Evolutionary conservation across 2,329 filamentous ascomycete species (phyloP), one percentile per base, ranked within the genome.

Genomic region (Ophiostoma pallidulum): DNA sequence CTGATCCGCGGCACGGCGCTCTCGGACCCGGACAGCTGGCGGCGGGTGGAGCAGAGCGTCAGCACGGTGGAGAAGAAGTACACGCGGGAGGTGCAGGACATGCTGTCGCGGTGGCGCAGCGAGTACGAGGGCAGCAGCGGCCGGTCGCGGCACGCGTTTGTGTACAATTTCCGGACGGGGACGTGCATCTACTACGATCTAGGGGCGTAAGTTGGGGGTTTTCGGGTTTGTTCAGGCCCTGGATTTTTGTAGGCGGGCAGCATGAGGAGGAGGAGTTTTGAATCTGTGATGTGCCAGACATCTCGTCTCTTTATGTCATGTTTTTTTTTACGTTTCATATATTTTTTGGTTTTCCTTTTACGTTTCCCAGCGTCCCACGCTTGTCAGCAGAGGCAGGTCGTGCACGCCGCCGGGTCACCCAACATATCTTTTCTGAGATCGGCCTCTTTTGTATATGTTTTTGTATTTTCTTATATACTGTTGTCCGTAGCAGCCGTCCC

Each of bases 81-180:
- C 59, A 69, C 94, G 38, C 75, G 80, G 24, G 86, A 96, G 60
- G 75, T 96, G 36, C 85, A 92, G 59, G 84, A 88, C 51, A 71
- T 91, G 63, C 70, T 96, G 45, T 68, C 60, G 66, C 75, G 58
- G 65, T 92, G 70, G 78, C 78, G 61, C 64, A 70, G 55, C 66
- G 74, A 62, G 71, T 81, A 70, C 66, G 74, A 69, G 68, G 66
- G 55, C 51, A 69, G 72, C 37, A 48, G 33, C n/a, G n/a, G n/a
- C 20, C 45, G 45, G 8, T 74, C 75, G 20, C 75, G 77, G 40
- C 86, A 90, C 61, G 85, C 86, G 10, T 94, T 94, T 65, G 77
- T 96, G 45, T 95, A 94, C 66, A 95, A 95, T 59, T 95, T 94
- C 58, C 74, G 89, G 51, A 94, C 87, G 9, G 86, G 84, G 0